These are phyloP conservation scores for Pseudisothecium myosuroides DNA, from an alignment of 225 moss, liverwort and hornwort genomes.

Conservation along the genomic window DNA sequence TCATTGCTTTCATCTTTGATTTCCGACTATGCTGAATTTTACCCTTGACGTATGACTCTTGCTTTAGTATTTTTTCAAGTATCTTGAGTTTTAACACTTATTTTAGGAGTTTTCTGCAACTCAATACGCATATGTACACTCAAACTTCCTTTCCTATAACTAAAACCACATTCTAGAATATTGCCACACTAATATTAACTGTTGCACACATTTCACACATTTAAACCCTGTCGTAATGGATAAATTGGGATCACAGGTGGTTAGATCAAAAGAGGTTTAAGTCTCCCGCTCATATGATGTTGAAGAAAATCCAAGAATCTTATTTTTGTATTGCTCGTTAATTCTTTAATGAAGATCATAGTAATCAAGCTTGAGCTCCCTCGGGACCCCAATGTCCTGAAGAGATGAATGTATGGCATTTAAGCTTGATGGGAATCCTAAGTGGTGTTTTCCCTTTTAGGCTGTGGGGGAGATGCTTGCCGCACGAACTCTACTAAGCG, in stretches of 20 bases:
- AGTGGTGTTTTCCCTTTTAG: slow-evolving; percentile 7
- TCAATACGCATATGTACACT: neutral
- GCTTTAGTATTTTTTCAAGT: neutral
- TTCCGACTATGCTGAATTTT: neutral
- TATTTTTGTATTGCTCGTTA: neutral
- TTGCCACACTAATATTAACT: neutral
- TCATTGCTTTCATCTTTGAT: neutral
- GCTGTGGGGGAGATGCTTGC: slow-evolving; percentile 89
- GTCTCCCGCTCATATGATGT: neutral
- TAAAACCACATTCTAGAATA: neutral
- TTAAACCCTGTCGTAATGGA: neutral
- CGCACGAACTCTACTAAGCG: slow-evolving; percentile 53
- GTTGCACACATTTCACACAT: neutral
- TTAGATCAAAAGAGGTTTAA: neutral
- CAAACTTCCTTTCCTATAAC: neutral
- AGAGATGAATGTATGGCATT: neutral
- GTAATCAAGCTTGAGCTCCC: neutral
- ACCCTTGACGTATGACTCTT: neutral
- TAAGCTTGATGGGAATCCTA: neutral
- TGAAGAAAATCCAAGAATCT: neutral
- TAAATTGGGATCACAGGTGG: neutral
- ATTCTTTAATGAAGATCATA: no score
- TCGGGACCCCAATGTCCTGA: neutral
- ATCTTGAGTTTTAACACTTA: neutral
- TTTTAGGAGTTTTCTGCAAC: neutral